Percentiles rank a stretch among this genome's conserved stretches.
Conservation (phyloP, 495 filamentous ascomycete species). For the Friedmanniomyces endolithicus region DNA sequence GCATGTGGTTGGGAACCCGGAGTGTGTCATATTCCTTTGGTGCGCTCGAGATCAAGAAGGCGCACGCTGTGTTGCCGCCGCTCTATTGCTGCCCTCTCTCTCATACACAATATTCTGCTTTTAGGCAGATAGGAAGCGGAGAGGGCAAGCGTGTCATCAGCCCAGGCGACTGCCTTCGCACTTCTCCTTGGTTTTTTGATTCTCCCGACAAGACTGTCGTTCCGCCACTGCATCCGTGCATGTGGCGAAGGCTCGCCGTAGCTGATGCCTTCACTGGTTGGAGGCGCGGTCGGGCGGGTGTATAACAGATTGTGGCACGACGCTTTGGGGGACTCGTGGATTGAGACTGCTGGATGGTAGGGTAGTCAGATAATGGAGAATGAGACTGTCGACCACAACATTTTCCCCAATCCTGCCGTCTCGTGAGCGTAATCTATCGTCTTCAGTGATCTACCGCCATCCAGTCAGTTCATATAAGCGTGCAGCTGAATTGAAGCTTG, state of each 20-base stretch:
- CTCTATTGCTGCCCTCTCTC: background rate
- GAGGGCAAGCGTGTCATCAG: slow-evolving; percentile 7
- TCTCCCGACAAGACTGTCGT: background rate
- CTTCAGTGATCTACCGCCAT: background rate
- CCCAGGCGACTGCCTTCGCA: slow-evolving; percentile 23
- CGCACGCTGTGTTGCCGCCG: background rate
- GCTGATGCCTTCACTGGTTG: slow-evolving; percentile 1
- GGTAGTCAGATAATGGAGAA: slow-evolving; percentile 8
- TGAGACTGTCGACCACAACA: slow-evolving; percentile 3
- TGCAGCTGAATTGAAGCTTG: background rate
- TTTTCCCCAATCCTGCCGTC: background rate
- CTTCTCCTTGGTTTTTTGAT: slow-evolving; percentile 8
- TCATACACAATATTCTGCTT: background rate
- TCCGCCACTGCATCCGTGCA: background rate
- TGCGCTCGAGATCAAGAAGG: slow-evolving; percentile 15
- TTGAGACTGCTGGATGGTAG: background rate
- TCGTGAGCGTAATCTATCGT: background rate
- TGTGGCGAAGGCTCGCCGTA: slow-evolving; percentile 4
- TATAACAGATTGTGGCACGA: slow-evolving; percentile 4
- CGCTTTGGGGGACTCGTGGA: slow-evolving; percentile 1
- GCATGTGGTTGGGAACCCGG: background rate
- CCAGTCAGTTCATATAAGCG: background rate
- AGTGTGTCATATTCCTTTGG: background rate
- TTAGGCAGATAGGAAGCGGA: background rate
- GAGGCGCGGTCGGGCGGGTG: background rate